These are phyloP conservation scores for Xylaria palmicola DNA, from an alignment of 495 filamentous ascomycete species.

Conservation along the genomic window DNA sequence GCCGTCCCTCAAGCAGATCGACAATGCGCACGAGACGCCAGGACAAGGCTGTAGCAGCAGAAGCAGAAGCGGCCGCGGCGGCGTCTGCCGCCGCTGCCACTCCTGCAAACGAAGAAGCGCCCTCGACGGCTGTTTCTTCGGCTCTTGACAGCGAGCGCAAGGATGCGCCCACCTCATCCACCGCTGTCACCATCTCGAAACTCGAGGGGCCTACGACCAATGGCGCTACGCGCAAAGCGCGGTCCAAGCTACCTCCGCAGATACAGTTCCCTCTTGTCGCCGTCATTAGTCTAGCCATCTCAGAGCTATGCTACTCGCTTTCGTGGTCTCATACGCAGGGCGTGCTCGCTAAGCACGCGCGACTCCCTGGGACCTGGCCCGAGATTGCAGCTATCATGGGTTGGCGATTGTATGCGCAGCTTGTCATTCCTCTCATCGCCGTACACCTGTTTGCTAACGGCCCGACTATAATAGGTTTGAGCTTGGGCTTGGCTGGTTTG, in stretches of 20 bases:
- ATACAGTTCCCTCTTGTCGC: conserved; percentile 64
- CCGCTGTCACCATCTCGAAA: conserved; percentile 26
- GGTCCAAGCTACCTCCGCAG: conserved; percentile 48
- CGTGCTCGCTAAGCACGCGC: conserved; percentile 62
- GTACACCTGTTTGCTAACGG: background rate
- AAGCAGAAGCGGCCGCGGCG: background rate
- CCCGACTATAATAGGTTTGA: conserved; percentile 49
- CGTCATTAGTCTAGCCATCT: conserved; percentile 60
- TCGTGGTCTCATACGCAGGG: conserved; percentile 46
- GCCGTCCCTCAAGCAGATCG: background rate
- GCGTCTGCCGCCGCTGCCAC: background rate
- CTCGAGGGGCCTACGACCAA: conserved; percentile 22
- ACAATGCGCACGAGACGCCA: conserved; percentile 20
- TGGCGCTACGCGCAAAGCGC: conserved; percentile 13
- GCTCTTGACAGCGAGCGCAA: background rate
- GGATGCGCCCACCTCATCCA: background rate
- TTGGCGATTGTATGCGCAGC: conserved; percentile 59
- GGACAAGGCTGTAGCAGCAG: conserved; percentile 7
- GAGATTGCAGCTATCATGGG: conserved; percentile 60
- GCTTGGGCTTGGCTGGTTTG: conserved; percentile 67
- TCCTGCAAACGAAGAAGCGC: background rate
- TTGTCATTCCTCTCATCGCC: background rate
- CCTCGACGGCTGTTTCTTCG: background rate
- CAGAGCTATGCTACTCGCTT: conserved; percentile 55
- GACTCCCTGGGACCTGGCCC: conserved; percentile 57